Evolutionary conservation across 768 basidiomycete species (phyloP).

Genomic region (Ramaria sp.): DNA sequence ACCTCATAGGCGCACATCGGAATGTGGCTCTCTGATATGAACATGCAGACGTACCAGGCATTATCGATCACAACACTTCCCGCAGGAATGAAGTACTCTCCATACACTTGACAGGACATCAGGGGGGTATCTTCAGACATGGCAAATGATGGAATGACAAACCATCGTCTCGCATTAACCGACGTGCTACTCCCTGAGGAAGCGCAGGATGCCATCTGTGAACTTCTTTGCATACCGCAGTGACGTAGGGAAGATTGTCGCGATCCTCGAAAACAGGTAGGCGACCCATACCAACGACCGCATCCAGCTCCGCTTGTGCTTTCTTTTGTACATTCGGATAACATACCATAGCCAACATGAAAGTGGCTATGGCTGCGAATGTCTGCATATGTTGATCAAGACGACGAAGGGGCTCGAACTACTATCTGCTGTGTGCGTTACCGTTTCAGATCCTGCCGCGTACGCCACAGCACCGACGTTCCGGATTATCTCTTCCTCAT

Average conservation of each 20-base stretch:
- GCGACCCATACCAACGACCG: not conserved
- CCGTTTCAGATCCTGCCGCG: conserved; percentile 7
- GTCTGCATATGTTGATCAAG: conserved; percentile 7
- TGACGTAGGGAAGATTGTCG: conserved; percentile 2
- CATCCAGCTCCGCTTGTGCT: conserved; percentile 10
- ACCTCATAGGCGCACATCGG: not conserved
- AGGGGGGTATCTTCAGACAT: not conserved
- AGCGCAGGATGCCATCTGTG: conserved; percentile 5
- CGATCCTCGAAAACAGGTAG: conserved; percentile 6
- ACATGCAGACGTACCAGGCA: conserved; percentile 13
- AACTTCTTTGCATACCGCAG: conserved; percentile 1
- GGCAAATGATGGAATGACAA: not conserved
- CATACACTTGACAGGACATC: conserved; percentile 13
- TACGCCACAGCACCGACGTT: conserved; percentile 1
- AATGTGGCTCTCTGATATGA: not conserved
- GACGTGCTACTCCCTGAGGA: conserved; percentile 9
- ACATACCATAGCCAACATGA: conserved; percentile 10
- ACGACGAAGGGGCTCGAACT: no score
- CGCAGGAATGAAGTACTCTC: conserved; percentile 17
- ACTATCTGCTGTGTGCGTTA: no score
- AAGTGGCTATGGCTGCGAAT: not conserved
- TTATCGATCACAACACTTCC: conserved; percentile 16
- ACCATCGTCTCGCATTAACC: not conserved
- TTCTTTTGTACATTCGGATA: conserved; percentile 9
- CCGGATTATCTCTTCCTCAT: conserved; percentile 7